Percentiles rank a stretch among this genome's conserved stretches.
phyloP scores from a whole-genome alignment of 192 early-diverging fungal genomes.

The Umbelopsis sp. region DNA sequence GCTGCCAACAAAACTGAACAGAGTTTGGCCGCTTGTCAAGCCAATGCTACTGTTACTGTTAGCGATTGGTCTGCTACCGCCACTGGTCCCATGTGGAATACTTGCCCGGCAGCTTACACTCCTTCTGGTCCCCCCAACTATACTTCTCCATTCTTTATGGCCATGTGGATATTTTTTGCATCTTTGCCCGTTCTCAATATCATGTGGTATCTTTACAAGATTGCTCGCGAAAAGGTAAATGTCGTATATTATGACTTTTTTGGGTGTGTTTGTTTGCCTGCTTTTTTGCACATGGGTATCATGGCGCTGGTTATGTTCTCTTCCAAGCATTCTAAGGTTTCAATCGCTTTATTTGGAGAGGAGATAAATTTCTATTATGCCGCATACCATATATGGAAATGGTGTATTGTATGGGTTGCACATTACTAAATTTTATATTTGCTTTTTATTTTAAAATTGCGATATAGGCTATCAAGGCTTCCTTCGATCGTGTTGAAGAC shows the following conservation, averaged over 20 bases:
- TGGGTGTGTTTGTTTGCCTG: not conserved
- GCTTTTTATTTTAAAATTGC: not conserved
- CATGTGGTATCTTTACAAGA: conserved; percentile 37
- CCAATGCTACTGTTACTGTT: conserved; percentile 8
- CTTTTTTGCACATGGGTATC: not conserved
- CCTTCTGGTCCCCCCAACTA: conserved; percentile 25
- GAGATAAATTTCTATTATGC: too few species aligned
- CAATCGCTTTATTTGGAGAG: too few species aligned
- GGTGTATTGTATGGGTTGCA: not conserved
- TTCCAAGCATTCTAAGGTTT: too few species aligned
- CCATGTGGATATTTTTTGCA: conserved; percentile 29
- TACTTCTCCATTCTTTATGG: conserved; percentile 36
- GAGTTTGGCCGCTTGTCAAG: conserved; percentile 19
- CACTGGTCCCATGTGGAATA: conserved; percentile 28
- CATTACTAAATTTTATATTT: not conserved
- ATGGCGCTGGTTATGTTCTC: too few species aligned
- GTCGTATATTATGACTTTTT: not conserved
- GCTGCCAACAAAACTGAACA: conserved; percentile 30
- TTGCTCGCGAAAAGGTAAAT: conserved; percentile 21
- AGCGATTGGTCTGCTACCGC: conserved; percentile 16
- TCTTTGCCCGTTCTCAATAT: conserved; percentile 25
- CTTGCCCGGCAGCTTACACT: conserved; percentile 32
- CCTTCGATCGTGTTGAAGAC: not conserved
- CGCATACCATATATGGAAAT: not conserved
- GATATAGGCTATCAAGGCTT: conserved; percentile 8